Evolutionary conservation across 768 basidiomycete genomes (phyloP).

Genomic region (Podaxis rugospora): DNA sequence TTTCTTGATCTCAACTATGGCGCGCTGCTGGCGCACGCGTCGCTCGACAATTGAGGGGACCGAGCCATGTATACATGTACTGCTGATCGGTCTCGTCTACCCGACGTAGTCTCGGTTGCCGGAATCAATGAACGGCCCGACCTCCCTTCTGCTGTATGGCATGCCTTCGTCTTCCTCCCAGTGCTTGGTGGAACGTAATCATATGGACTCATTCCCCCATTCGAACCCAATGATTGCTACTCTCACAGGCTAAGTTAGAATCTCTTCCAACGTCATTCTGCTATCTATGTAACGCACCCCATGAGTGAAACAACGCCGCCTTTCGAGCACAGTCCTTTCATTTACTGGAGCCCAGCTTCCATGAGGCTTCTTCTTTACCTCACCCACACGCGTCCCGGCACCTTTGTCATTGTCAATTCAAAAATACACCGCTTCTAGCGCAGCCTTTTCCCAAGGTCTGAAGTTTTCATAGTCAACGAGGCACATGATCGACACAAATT

Average conservation of each 20-base stretch:
- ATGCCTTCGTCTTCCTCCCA: background rate
- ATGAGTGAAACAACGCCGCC: background rate
- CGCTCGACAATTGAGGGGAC: background rate
- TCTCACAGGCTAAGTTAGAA: background rate
- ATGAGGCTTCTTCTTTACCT: background rate
- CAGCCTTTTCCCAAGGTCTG: background rate
- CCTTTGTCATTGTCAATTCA: background rate
- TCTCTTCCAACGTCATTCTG: background rate
- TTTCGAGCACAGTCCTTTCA: background rate
- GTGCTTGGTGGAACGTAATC: background rate
- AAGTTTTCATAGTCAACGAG: background rate
- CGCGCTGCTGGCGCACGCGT: background rate
- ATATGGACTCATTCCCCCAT: background rate
- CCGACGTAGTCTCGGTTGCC: background rate
- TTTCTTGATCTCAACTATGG: background rate
- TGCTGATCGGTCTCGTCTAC: background rate
- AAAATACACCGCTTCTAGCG: background rate
- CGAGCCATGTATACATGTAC: background rate
- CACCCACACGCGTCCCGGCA: background rate
- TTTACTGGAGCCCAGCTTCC: background rate
- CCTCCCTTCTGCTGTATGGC: background rate
- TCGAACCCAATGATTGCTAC: background rate
- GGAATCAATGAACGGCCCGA: background rate
- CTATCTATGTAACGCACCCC: background rate
- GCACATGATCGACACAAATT: slow-evolving; percentile 2